phyloP scores from a whole-genome alignment of 768 basidiomycete species.

The Phanerochaete sordida region DNA sequence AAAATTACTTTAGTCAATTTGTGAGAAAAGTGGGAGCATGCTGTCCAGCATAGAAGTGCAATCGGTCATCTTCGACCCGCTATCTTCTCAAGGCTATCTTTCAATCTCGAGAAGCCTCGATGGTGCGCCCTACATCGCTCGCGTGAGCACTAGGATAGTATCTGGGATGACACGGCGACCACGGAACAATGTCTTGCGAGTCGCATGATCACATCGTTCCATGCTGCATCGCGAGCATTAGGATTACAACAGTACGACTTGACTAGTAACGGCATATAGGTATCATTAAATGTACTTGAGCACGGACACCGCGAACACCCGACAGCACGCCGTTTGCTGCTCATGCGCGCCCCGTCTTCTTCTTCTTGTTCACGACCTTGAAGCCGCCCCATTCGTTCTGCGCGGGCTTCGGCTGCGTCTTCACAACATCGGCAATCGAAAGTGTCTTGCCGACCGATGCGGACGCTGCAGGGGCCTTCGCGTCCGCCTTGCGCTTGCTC shows the following conservation, averaged over 20 bases:
- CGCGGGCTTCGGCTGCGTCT: slow-evolving; percentile 74
- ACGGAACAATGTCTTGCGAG: too few species aligned
- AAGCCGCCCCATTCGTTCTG: slow-evolving; percentile 80
- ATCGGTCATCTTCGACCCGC: too few species aligned
- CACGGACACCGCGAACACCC: neutral
- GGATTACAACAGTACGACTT: slow-evolving; percentile 1
- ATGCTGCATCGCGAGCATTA: neutral
- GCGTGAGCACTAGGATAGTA: too few species aligned
- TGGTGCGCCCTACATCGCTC: too few species aligned
- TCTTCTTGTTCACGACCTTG: slow-evolving; percentile 95
- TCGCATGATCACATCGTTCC: neutral
- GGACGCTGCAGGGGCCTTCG: slow-evolving; percentile 37
- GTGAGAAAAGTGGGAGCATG: too few species aligned
- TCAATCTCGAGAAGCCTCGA: too few species aligned
- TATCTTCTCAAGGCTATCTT: too few species aligned
- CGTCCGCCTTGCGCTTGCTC: slow-evolving; percentile 82
- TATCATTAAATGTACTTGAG: neutral
- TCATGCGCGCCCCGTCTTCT: slow-evolving; percentile 68
- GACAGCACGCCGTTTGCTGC: neutral
- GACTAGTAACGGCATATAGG: slow-evolving; percentile 1
- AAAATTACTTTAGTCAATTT: too few species aligned
- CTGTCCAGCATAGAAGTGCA: too few species aligned
- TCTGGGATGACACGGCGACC: too few species aligned
- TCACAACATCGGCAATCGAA: slow-evolving; percentile 88
- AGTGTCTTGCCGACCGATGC: slow-evolving; percentile 44